Conservation (phyloP, 169 alveolate genomes). For the Eimeria sp. region DNA sequence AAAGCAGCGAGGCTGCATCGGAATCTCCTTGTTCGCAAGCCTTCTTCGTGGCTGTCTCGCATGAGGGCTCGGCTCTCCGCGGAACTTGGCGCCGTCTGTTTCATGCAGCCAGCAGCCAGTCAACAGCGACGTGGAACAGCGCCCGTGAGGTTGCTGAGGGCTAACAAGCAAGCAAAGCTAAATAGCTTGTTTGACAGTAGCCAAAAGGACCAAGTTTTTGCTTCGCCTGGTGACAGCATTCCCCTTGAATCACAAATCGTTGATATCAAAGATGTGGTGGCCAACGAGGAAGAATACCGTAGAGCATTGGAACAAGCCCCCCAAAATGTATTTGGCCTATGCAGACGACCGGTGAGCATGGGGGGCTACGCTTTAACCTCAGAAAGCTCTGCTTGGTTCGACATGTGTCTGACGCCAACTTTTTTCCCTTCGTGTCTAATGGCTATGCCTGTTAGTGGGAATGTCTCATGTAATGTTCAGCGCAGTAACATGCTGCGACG, state of each 20-base stretch:
- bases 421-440: not conserved
- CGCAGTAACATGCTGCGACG: slow-evolving; percentile 37
- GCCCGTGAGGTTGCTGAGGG: slow-evolving; percentile 25
- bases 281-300: slow-evolving; percentile 13
- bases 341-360: slow-evolving; percentile 52
- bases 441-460: not conserved
- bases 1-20: slow-evolving; percentile 46
- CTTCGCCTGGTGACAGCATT: not conserved
- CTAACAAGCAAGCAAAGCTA: slow-evolving; percentile 26
- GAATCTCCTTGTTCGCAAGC: slow-evolving; percentile 15
- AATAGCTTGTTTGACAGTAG: slow-evolving; percentile 40
- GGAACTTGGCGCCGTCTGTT: slow-evolving; percentile 53
- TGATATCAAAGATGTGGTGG: not conserved
- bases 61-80: slow-evolving; percentile 51
- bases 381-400: no score
- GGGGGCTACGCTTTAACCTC: not conserved
- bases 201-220: not conserved
- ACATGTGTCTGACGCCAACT: not conserved
- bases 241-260: not conserved
- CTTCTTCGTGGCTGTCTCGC: slow-evolving; percentile 32
- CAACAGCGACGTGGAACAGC: not conserved
- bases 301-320: slow-evolving; percentile 26
- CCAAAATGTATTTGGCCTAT: slow-evolving; percentile 50
- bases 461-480: not conserved
- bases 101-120: slow-evolving; percentile 41